phyloP scores from a whole-genome alignment of 768 basidiomycete species.

The Tylopilus plumbeoviolaceoides region DNA sequence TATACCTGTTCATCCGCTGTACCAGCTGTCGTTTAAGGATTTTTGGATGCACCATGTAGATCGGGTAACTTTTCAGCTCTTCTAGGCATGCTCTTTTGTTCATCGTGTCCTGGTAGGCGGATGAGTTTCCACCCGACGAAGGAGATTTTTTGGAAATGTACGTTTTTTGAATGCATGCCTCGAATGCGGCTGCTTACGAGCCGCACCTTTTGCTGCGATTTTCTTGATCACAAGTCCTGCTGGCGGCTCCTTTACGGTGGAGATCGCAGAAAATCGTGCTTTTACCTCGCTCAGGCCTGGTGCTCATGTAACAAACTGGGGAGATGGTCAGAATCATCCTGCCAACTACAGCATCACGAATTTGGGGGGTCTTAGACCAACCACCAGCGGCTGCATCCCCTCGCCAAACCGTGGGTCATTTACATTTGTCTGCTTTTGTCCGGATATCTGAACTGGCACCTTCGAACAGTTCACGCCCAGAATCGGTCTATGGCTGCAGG shows the following conservation, averaged over 20 bases:
- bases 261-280: constrained; percentile 7
- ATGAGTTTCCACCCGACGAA: not conserved
- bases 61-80: not conserved
- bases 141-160: constrained; percentile 9
- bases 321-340: constrained; percentile 3
- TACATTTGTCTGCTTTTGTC: not conserved
- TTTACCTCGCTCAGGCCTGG: not conserved
- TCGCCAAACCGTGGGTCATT: constrained; percentile 13
- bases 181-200: not conserved
- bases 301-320: not conserved
- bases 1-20: not conserved
- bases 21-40: not conserved
- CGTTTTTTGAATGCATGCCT: not conserved
- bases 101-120: constrained; percentile 2
- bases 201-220: not conserved
- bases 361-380: not conserved
- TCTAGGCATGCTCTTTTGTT: not conserved
- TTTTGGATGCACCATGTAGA: constrained; percentile 8
- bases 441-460: not conserved
- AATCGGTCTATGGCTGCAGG: constrained; percentile 10
- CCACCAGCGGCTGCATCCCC: not conserved
- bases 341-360: not conserved
- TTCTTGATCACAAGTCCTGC: not conserved
- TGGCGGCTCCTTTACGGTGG: not conserved
- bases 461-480: constrained; percentile 10